Evolutionary conservation across 164 flowering plant species (phyloP).

Genomic region (Sedum album): DNA sequence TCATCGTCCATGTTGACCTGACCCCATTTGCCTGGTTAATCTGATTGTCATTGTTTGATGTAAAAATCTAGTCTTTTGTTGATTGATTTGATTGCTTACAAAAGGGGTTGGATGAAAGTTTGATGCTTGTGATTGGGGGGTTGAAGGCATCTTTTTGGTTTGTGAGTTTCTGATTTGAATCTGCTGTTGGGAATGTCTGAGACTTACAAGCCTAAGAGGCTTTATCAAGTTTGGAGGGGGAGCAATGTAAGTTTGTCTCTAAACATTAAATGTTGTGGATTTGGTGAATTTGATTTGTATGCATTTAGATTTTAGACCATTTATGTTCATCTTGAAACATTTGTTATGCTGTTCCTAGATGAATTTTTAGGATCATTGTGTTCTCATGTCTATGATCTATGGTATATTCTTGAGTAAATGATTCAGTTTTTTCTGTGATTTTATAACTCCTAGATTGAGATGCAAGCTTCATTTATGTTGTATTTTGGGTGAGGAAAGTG

Average conservation of each 20-base stretch:
- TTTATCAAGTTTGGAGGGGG: too few relatives aligned
- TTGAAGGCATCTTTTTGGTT: too few relatives aligned
- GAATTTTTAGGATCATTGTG: too few relatives aligned
- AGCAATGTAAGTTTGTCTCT: constrained; percentile 53
- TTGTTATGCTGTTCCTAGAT: too few relatives aligned
- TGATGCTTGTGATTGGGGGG: constrained; percentile 1
- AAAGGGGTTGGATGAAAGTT: background rate
- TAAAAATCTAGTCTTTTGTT: background rate
- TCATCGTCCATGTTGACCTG: background rate
- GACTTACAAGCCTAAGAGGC: constrained; percentile 33
- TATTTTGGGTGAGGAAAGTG: background rate
- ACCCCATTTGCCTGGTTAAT: background rate
- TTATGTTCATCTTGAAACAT: too few relatives aligned
- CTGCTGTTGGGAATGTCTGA: constrained; percentile 6
- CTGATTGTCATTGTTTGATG: background rate
- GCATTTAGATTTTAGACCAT: too few relatives aligned
- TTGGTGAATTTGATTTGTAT: too few relatives aligned
- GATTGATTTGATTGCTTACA: background rate
- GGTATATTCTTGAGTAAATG: too few relatives aligned
- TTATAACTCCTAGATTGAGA: too few relatives aligned
- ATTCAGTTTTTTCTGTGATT: too few relatives aligned
- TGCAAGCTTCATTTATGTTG: background rate
- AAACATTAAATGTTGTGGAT: too few relatives aligned
- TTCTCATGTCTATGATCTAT: too few relatives aligned
- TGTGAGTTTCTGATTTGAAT: background rate